Conservation (phyloP, 2,329 filamentous ascomycete genomes). For the Alternaria hordeiaustralica region DNA sequence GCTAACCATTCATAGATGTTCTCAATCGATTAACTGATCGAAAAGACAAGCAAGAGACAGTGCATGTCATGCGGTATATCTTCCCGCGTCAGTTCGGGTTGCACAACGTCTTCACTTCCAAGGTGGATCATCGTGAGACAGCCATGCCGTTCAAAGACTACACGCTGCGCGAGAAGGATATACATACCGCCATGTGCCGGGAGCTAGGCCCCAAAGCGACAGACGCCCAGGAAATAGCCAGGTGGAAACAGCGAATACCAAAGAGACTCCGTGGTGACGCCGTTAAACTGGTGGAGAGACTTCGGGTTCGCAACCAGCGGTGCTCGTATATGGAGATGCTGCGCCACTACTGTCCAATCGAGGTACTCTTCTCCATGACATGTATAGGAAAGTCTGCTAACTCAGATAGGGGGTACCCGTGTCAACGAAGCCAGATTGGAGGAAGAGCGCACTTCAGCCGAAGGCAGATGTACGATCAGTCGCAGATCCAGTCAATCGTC, state of each 20-base stretch:
- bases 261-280: constrained; percentile 71
- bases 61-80: constrained; percentile 86
- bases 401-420: constrained; percentile 29
- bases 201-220: constrained; percentile 21
- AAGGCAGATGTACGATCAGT: constrained; percentile 11
- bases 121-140: constrained; percentile 69
- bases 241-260: constrained; percentile 57
- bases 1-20: constrained; percentile 66
- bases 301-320: constrained; percentile 73
- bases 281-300: constrained; percentile 65
- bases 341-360: constrained; percentile 77
- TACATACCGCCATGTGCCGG: constrained; percentile 51
- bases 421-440: constrained; percentile 36
- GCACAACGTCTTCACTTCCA: constrained; percentile 88
- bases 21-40: constrained; percentile 71
- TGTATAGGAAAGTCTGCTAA: constrained; percentile 17
- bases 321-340: constrained; percentile 84
- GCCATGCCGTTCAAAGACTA: constrained; percentile 83
- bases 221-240: constrained; percentile 29
- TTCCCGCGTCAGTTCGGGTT: constrained; percentile 90
- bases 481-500: constrained; percentile 6
- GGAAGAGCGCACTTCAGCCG: constrained; percentile 28
- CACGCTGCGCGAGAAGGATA: constrained; percentile 83
- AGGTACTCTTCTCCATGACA: constrained; percentile 19
- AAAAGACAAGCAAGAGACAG: constrained; percentile 60